Base-by-base conservation (phyloP, 768 basidiomycete species). In the Leccinum obscurum region DNA sequence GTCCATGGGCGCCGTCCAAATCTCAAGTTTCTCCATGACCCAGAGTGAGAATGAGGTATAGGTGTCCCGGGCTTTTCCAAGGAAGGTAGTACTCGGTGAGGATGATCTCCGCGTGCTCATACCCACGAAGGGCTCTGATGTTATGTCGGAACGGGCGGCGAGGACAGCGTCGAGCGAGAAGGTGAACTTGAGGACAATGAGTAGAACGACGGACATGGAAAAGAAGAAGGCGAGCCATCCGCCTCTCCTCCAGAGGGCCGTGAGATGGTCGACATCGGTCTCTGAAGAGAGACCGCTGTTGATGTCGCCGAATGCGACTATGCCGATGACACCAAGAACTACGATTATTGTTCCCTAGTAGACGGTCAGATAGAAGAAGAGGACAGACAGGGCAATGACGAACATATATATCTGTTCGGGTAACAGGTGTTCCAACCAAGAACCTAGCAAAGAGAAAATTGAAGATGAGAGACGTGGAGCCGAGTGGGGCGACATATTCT, bases 401-500 rank as follows among this genome's bases (percentile, higher is more conserved):
- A 66, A 90, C 91, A 69, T 90, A 88, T 37, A 95, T 90, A 70
- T 95, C 93, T 37, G 83, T 89, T 58, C 77, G 84, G 48, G 90
- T 93, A 41, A 95, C 90, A 1, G 92, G 90, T 6, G 89, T 92
- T 39, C 91, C 92, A 6, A 93, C 88, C 60, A 93, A 82, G 69
- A 93, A 90, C 66, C 90, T 85, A 39, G 96, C 96, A 72, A 97
- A 96, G 39, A 97, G 80, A 71, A 97, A 95, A 73, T 98, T 98
- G 80, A 98, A 98, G 58, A 98, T 86, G 62, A 98, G 85, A 13
- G 93, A 92, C 11, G 93, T 90, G 0, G 93, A 93, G 14, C 96
- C 95, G 4, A 98, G 83, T 2, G 95, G 95, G 2, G 96, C 96
- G 58, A 98, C 95, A 73, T 97, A 98, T 85, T 96, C 92, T 86